Evolutionary conservation across 306 rosid genomes (phyloP).

Genomic region (Ochetophila trinervis): DNA sequence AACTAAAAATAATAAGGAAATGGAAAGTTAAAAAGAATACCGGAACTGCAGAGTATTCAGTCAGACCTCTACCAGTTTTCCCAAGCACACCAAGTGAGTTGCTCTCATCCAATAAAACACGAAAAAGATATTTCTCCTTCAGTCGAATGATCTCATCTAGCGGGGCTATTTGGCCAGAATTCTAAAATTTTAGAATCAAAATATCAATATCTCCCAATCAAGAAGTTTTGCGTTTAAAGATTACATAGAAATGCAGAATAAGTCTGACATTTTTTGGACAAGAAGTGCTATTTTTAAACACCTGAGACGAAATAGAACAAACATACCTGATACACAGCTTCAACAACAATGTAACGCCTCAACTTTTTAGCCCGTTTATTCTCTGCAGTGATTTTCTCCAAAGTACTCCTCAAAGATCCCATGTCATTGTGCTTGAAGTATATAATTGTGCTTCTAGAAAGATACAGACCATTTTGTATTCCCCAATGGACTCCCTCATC

Average conservation of each 20-base stretch:
- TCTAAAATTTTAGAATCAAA: conserved; percentile 42
- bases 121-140: conserved; percentile 86
- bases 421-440: conserved; percentile 92
- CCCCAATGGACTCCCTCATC: conserved; percentile 99
- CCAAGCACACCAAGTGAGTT: conserved; percentile 98
- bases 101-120: conserved; percentile 94
- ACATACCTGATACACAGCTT: conserved; percentile 90
- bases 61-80: conserved; percentile 87
- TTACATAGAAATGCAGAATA: not conserved
- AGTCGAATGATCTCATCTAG: conserved; percentile 77
- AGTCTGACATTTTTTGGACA: not conserved
- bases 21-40: conserved; percentile 41
- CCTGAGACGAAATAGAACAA: not conserved
- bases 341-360: conserved; percentile 97
- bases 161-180: conserved; percentile 96
- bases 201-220: not conserved
- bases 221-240: not conserved
- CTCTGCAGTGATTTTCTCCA: conserved; percentile 63
- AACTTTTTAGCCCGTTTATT: conserved; percentile 63
- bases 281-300: too few relatives aligned
- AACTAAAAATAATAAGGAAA: not conserved
- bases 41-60: conserved; percentile 67
- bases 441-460: conserved; percentile 88
- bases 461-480: conserved; percentile 92
- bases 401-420: conserved; percentile 70